Conservation (phyloP, 345 rosid genomes). For the Gossypium herbaceum region DNA sequence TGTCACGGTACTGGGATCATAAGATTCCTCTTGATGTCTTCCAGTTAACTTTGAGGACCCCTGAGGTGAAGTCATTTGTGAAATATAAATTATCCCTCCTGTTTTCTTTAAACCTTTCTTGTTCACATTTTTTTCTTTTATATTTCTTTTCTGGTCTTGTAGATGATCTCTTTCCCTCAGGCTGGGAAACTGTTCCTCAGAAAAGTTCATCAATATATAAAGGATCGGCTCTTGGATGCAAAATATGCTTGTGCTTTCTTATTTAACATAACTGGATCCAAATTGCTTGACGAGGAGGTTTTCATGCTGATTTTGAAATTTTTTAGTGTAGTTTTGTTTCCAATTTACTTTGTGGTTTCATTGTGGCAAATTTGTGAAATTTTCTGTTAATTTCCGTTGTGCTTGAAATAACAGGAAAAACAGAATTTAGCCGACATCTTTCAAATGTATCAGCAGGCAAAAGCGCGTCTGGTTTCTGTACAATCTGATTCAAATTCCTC, state of each 20-base stretch:
- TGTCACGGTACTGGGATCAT: slow-evolving; percentile 86
- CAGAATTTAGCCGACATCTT: slow-evolving; percentile 78
- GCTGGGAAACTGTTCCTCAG: slow-evolving; percentile 67
- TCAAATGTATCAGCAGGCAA: slow-evolving; percentile 75
- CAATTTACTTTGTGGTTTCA: neutral
- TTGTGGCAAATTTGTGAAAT: slow-evolving; percentile 2
- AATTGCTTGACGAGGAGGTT: slow-evolving; percentile 72
- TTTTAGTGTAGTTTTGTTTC: slow-evolving; percentile 11
- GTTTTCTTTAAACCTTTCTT: slow-evolving; percentile 4
- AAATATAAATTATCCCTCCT: slow-evolving; percentile 16
- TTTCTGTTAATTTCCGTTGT: slow-evolving; percentile 7
- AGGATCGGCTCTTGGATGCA: slow-evolving; percentile 80
- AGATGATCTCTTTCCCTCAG: slow-evolving; percentile 79
- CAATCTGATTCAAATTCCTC: slow-evolving; percentile 60
- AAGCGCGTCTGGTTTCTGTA: slow-evolving; percentile 57
- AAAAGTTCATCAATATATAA: slow-evolving; percentile 87
- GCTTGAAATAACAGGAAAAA: slow-evolving; percentile 65
- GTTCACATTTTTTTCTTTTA: slow-evolving; percentile 9
- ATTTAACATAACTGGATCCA: slow-evolving; percentile 46
- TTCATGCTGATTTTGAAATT: slow-evolving; percentile 18
- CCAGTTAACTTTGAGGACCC: slow-evolving; percentile 59
- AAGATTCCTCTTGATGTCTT: slow-evolving; percentile 77
- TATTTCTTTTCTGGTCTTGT: slow-evolving; percentile 26
- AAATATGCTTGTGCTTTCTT: slow-evolving; percentile 85
- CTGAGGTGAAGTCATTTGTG: slow-evolving; percentile 56